These are phyloP conservation scores for Sporisorium iseilematis-ciliati DNA, from an alignment of 1,284 basidiomycete species.

Conservation along the genomic window DNA sequence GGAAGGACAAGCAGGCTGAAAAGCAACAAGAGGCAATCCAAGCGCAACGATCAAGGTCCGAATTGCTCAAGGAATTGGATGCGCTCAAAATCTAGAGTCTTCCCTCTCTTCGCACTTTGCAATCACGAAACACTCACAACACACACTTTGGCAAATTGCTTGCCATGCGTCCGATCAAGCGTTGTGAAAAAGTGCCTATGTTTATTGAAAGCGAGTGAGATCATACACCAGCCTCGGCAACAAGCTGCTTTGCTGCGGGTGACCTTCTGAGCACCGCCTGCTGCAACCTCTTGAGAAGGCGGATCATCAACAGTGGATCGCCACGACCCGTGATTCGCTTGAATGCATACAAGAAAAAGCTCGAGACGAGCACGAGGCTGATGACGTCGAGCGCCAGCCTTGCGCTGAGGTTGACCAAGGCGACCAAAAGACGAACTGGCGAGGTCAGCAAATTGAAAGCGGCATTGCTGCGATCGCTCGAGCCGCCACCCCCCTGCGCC, in stretches of 20 bases:
- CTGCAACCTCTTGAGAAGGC: slow-evolving; percentile 38
- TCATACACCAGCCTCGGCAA: slow-evolving; percentile 25
- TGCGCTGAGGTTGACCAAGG: slow-evolving; percentile 55
- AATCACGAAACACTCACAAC: slow-evolving; percentile 13
- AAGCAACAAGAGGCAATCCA: slow-evolving; percentile 30
- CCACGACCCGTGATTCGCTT: slow-evolving; percentile 59
- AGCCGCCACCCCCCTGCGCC: slow-evolving; percentile 31
- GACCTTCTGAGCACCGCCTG: slow-evolving; percentile 34
- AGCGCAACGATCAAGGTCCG: slow-evolving; percentile 12
- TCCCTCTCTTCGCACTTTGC: not conserved
- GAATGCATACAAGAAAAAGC: slow-evolving; percentile 50
- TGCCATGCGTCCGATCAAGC: not conserved
- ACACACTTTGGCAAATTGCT: not conserved
- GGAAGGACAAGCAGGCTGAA: slow-evolving; percentile 48
- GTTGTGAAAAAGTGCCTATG: not conserved
- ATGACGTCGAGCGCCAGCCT: slow-evolving; percentile 61
- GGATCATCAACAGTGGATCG: slow-evolving; percentile 59
- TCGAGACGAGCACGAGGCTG: slow-evolving; percentile 57
- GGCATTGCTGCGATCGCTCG: slow-evolving; percentile 18
- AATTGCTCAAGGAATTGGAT: slow-evolving; percentile 59
- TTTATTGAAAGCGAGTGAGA: not conserved
- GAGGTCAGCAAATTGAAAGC: slow-evolving; percentile 39
- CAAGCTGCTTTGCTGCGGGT: slow-evolving; percentile 32
- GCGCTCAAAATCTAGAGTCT: slow-evolving; percentile 50
- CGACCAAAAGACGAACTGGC: slow-evolving; percentile 41